phyloP scores from a whole-genome alignment of 1,284 basidiomycete genomes.

The Polyporus tsugae region DNA sequence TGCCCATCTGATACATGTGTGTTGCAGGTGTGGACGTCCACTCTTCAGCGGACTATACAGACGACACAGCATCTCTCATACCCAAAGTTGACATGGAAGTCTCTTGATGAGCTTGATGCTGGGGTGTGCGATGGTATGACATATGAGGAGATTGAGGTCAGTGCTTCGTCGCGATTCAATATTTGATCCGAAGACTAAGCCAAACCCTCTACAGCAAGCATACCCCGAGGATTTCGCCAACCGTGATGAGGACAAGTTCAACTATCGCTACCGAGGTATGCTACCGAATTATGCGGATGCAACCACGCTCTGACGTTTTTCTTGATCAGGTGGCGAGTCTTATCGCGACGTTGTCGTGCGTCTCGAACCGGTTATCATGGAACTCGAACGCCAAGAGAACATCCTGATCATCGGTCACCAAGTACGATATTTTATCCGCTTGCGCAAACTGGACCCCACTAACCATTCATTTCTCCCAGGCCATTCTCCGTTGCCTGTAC shows the following conservation, averaged over 20 bases:
- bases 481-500: constrained; percentile 89
- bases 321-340: constrained; percentile 80
- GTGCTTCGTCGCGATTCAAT: constrained; percentile 22
- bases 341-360: constrained; percentile 97
- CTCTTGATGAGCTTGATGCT: constrained; percentile 96
- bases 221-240: constrained; percentile 99
- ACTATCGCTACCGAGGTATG: constrained; percentile 91
- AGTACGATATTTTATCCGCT: constrained; percentile 45
- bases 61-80: constrained; percentile 88
- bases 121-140: constrained; percentile 99
- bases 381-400: constrained; percentile 97
- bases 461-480: constrained; percentile 50
- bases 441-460: constrained; percentile 15
- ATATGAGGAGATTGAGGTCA: constrained; percentile 96
- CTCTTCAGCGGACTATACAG: constrained; percentile 91
- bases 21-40: constrained; percentile 93
- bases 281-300: background rate
- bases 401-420: constrained; percentile 98
- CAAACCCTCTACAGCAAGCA: constrained; percentile 62
- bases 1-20: background rate
- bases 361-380: constrained; percentile 98
- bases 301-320: background rate
- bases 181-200: background rate
- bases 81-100: constrained; percentile 97
- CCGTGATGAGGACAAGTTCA: constrained; percentile 99